A percentile compares a stretch with the other conserved stretches of the same genome.
Evolutionary conservation across 1,284 basidiomycete species (phyloP).

Genomic region (Mycena sp.): DNA sequence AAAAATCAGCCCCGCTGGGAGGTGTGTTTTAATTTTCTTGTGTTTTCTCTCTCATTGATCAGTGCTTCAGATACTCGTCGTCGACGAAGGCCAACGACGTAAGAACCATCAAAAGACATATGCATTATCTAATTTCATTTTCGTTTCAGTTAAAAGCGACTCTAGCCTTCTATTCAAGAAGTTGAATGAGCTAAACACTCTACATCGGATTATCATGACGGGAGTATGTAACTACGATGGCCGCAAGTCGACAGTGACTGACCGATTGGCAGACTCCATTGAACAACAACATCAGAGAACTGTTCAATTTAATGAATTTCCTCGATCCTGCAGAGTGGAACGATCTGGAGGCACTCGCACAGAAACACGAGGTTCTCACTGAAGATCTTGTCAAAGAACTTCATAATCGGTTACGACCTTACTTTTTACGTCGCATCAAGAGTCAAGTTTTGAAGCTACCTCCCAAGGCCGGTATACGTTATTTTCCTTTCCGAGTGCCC

Average conservation of each 20-base stretch:
- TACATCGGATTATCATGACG: slow-evolving; percentile 92
- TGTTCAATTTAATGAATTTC: slow-evolving; percentile 96
- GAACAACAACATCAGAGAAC: slow-evolving; percentile 95
- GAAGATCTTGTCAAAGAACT: slow-evolving; percentile 85
- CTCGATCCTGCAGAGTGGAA: slow-evolving; percentile 83
- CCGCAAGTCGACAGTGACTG: slow-evolving; percentile 15
- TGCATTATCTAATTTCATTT: slow-evolving; percentile 13
- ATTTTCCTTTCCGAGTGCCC: not conserved
- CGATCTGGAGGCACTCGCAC: slow-evolving; percentile 78
- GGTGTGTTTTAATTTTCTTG: slow-evolving; percentile 43
- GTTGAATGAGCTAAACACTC: slow-evolving; percentile 81
- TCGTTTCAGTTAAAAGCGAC: slow-evolving; percentile 81
- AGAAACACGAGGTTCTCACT: slow-evolving; percentile 79
- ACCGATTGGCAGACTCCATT: slow-evolving; percentile 79
- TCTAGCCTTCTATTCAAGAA: slow-evolving; percentile 85
- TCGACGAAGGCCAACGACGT: slow-evolving; percentile 95
- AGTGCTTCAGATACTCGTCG: slow-evolving; percentile 67
- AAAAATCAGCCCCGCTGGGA: slow-evolving; percentile 91
- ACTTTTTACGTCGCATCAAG: slow-evolving; percentile 94
- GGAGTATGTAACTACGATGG: slow-evolving; percentile 60
- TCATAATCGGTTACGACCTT: slow-evolving; percentile 85
- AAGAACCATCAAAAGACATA: slow-evolving; percentile 47
- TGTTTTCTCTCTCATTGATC: slow-evolving; percentile 12
- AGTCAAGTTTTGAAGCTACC: slow-evolving; percentile 93
- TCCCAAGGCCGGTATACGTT: slow-evolving; percentile 73